Evolutionary conservation across 306 rosid genomes (phyloP).

Genomic region (Dalbergia cultrata): DNA sequence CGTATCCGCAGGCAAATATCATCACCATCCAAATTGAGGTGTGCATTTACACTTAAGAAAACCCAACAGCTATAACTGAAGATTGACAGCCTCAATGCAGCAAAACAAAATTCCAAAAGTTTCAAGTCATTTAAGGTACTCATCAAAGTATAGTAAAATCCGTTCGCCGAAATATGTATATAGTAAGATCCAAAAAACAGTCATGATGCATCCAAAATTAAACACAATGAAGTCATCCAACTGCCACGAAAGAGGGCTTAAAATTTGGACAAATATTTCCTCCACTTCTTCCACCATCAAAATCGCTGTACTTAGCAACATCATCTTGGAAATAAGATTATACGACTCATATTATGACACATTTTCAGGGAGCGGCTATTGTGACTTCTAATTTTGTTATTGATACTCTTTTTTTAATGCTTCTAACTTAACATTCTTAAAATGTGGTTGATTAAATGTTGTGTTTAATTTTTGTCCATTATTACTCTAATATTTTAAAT

Average conservation of each 20-base stretch:
- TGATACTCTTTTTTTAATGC: too few species aligned
- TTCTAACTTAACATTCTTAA: too few species aligned
- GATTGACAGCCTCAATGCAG: not conserved
- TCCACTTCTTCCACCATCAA: not conserved
- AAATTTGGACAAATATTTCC: conserved; percentile 4
- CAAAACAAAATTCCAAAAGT: not conserved
- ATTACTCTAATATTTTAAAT: too few species aligned
- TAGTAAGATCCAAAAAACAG: not conserved
- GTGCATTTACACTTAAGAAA: not conserved
- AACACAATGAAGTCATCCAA: not conserved
- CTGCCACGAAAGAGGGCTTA: not conserved
- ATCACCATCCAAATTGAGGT: not conserved
- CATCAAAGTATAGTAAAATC: not conserved
- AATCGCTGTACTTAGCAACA: not conserved
- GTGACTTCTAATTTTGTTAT: too few species aligned
- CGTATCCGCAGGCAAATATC: too few species aligned
- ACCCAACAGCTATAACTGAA: not conserved
- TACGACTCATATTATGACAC: conserved; percentile 10
- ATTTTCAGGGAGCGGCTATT: too few species aligned
- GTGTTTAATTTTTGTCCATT: too few species aligned
- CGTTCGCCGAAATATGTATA: too few species aligned
- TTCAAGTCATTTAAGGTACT: not conserved
- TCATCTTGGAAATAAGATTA: not conserved
- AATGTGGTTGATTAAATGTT: too few species aligned
- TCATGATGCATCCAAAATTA: conserved; percentile 9